Evolutionary conservation across 768 basidiomycete genomes (phyloP).

Genomic region (Phylloporus scabripes): DNA sequence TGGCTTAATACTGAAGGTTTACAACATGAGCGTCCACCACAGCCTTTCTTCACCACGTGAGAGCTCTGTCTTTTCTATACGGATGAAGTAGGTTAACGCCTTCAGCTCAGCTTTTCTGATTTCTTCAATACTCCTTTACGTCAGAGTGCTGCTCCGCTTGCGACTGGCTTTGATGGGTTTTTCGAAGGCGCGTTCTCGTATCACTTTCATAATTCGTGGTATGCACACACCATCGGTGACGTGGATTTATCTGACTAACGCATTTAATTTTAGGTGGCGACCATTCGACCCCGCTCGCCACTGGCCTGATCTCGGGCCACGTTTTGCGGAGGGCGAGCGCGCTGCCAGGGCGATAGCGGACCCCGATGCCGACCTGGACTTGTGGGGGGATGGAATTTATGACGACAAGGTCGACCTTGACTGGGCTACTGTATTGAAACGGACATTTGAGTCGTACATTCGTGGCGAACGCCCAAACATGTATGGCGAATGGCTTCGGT

Average conservation of each 20-base stretch:
- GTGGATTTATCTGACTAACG: background rate
- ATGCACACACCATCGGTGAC: background rate
- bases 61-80: background rate
- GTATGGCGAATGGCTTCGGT: slow-evolving; percentile 71
- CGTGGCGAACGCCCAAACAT: slow-evolving; percentile 85
- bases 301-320: slow-evolving; percentile 82
- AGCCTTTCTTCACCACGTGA: slow-evolving; percentile 85
- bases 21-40: slow-evolving; percentile 86
- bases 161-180: slow-evolving; percentile 71
- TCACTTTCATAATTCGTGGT: slow-evolving; percentile 94
- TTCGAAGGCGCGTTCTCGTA: slow-evolving; percentile 70
- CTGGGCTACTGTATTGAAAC: slow-evolving; percentile 54
- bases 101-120: background rate
- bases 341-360: background rate
- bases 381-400: background rate
- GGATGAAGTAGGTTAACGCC: background rate
- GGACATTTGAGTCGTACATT: slow-evolving; percentile 61
- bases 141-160: slow-evolving; percentile 34
- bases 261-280: background rate
- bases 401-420: slow-evolving; percentile 47
- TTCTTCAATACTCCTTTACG: background rate
- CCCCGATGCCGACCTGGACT: background rate
- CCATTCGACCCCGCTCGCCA: background rate
- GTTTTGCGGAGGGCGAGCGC: slow-evolving; percentile 30
- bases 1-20: slow-evolving; percentile 87